phyloP scores from a whole-genome alignment of 2,329 filamentous ascomycete genomes.

The Cordyceps cateniannulata region DNA sequence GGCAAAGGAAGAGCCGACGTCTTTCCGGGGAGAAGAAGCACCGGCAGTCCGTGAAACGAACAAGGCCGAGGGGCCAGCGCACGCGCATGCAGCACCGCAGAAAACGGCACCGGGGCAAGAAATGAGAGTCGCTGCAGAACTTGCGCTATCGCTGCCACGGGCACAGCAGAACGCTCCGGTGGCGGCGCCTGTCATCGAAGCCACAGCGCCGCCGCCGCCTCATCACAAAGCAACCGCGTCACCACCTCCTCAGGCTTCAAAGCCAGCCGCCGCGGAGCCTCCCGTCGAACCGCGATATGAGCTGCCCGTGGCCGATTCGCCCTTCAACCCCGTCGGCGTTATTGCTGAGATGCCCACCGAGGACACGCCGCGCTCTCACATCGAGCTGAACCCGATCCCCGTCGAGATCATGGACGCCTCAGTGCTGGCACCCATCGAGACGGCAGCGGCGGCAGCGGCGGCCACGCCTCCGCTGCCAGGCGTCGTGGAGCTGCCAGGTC shows the following conservation, averaged over 20 bases:
- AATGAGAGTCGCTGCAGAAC: neutral
- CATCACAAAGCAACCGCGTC: neutral
- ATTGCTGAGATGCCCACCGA: slow-evolving; percentile 43
- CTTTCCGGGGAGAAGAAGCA: neutral
- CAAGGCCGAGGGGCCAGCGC: too few relatives aligned
- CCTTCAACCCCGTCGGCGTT: slow-evolving; percentile 35
- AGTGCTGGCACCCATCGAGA: slow-evolving; percentile 30
- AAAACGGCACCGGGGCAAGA: neutral
- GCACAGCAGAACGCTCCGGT: neutral
- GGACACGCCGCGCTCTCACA: slow-evolving; percentile 31
- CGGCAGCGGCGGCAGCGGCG: neutral
- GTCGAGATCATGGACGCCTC: slow-evolving; percentile 38
- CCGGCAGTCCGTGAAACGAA: neutral
- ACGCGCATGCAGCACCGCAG: neutral
- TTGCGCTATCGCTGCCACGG: neutral
- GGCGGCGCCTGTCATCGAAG: too few relatives aligned
- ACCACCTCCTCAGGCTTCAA: neutral
- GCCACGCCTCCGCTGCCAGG: slow-evolving; percentile 13
- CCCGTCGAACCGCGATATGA: slow-evolving; percentile 18
- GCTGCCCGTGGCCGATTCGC: slow-evolving; percentile 13
- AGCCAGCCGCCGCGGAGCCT: neutral
- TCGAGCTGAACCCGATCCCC: slow-evolving; percentile 37
- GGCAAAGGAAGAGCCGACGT: neutral
- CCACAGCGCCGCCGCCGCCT: neutral
- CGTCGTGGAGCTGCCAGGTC: slow-evolving; percentile 33